Percentiles rank a stretch among this genome's conserved stretches.
These are phyloP conservation scores for Eimeria zaria DNA, from an alignment of 169 alveolate genomes.

Conservation along the genomic window DNA sequence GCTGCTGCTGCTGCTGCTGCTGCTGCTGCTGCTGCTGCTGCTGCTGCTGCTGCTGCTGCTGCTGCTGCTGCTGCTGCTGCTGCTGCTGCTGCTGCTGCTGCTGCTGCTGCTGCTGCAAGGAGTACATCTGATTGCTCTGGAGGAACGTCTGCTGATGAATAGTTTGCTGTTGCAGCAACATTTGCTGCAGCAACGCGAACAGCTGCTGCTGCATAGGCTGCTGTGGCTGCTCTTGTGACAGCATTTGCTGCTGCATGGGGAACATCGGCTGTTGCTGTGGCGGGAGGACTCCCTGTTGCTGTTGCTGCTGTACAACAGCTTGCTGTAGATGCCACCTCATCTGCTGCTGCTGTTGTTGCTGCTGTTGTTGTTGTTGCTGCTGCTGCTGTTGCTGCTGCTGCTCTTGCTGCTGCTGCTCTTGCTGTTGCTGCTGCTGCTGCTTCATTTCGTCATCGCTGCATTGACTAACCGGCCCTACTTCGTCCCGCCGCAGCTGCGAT, in stretches of 20 bases:
- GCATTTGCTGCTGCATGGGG: neutral
- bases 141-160: neutral
- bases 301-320: neutral
- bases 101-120: conserved; percentile 33
- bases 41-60: neutral
- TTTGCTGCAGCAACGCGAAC: conserved; percentile 31
- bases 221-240: neutral
- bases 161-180: conserved; percentile 17
- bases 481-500: neutral
- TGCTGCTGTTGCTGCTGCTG: neutral
- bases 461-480: neutral
- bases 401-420: neutral
- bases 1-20: conserved; percentile 56
- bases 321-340: neutral
- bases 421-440: conserved; percentile 27
- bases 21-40: neutral
- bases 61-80: conserved; percentile 5
- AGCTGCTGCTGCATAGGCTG: conserved; percentile 5
- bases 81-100: conserved; percentile 35
- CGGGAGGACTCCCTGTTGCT: neutral
- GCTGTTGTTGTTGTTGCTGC: neutral
- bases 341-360: neutral
- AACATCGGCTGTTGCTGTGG: conserved; percentile 12
- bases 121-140: neutral
- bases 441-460: neutral